Percentiles rank a stretch among this genome's conserved stretches.
phyloP scores from a whole-genome alignment of 768 basidiomycete genomes.

The Boletus tomentosulus region DNA sequence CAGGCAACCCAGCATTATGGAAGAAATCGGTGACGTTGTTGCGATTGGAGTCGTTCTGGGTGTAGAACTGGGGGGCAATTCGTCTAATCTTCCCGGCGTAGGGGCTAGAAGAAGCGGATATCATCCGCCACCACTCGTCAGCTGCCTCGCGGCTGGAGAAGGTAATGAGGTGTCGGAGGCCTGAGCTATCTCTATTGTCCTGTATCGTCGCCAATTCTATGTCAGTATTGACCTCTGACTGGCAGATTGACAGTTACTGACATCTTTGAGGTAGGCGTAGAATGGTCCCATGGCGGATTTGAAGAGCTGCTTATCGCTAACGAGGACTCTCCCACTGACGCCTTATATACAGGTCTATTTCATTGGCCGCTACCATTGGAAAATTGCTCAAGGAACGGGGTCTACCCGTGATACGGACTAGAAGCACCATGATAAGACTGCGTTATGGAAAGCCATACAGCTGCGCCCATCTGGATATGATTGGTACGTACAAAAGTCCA shows the following conservation, averaged over 20 bases:
- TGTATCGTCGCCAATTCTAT: not conserved
- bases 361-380: not conserved
- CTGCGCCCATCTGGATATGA: not conserved
- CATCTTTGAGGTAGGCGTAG: not conserved
- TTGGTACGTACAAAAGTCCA: too few species aligned
- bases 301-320: not conserved
- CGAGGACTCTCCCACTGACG: not conserved
- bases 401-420: not conserved
- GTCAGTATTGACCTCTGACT: not conserved
- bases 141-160: not conserved
- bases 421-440: not conserved
- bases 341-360: not conserved
- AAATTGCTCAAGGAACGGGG: not conserved
- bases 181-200: not conserved
- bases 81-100: not conserved
- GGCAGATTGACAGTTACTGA: not conserved
- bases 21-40: not conserved
- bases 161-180: not conserved
- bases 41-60: not conserved
- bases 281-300: not conserved
- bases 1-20: not conserved
- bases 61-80: not conserved
- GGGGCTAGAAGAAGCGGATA: not conserved
- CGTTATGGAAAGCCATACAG: not conserved
- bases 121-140: not conserved